Base-by-base conservation (phyloP, 2,329 filamentous ascomycete species). In the Microsporum canis region DNA sequence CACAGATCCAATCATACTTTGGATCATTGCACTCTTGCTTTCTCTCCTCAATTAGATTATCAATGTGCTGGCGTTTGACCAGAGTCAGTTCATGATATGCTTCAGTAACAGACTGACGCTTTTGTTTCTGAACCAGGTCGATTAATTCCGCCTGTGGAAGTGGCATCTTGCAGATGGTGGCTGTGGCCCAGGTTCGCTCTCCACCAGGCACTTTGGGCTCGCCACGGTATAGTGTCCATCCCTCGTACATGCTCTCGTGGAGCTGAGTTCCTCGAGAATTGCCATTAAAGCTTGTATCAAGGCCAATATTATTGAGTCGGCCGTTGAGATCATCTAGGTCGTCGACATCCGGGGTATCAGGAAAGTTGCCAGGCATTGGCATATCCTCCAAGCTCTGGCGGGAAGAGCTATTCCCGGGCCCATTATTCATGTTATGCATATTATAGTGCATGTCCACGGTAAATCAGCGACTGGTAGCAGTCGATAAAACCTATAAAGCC, bases 141-240 rank as follows among this genome's bases (percentile, higher is more conserved):
- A 63, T 57, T 34, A 74, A 67, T 23, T 72, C 70, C 2, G 64
- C 60, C 60, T 75, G 73, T 5, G 62, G 65, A n/a, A 72, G 63
- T 41, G 69, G 62, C 68, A 75, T 73, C 31, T 61, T 63, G 14
- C 65, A 68, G 23, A 66, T 67, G 38, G 70, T 68, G 6, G 67
- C 69, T 4, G 68, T 65, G 7, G 58, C 68, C 73, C 72, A 75
- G 36, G 63, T 69, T 57, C 69, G 61, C 51, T 68, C 68, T 47
- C 69, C 66, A 8, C 70, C 70, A n/a, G 68, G 62, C 23, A 62
- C 60, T 29, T 62, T 55, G 8, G 69, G 64, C 12, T 70, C 67
- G 14, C 71, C 72, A 58, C 71, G 71, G 65, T 67, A 69, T 57
- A 75, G 70, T n/a, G 68, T 72, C 63, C 70, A 75, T 2, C 73